phyloP scores from a whole-genome alignment of 495 filamentous ascomycete species.

The Cetradonia linearis region DNA sequence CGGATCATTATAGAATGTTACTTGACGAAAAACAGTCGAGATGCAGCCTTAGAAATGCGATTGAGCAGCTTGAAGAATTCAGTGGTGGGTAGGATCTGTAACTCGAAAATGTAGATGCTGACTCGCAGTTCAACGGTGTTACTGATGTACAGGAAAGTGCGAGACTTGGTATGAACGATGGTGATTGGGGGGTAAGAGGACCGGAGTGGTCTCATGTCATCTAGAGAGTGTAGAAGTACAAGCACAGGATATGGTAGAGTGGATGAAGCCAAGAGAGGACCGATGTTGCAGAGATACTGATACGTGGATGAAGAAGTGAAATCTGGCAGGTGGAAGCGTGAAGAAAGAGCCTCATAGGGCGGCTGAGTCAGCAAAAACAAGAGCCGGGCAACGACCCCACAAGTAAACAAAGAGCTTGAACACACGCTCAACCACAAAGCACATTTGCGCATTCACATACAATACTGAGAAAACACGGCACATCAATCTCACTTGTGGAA shows the following conservation, averaged over 20 bases:
- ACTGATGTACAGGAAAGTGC: not conserved
- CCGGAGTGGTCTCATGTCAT: not conserved
- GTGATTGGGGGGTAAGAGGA: not conserved
- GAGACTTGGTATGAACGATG: not conserved
- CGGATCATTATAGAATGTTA: not conserved
- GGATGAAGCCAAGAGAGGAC: not conserved
- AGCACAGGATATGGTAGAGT: not conserved
- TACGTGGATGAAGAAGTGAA: too few species aligned
- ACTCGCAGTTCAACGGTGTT: not conserved
- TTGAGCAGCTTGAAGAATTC: not conserved
- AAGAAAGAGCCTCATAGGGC: not conserved
- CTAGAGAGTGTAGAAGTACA: not conserved
- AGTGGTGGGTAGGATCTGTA: not conserved
- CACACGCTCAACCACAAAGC: not conserved
- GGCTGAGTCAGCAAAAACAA: constrained; percentile 10
- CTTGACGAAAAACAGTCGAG: not conserved
- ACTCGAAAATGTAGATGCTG: not conserved
- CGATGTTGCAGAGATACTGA: too few species aligned
- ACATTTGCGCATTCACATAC: not conserved
- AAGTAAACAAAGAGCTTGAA: constrained; percentile 16
- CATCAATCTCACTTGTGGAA: not conserved
- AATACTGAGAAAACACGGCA: not conserved
- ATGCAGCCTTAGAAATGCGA: not conserved
- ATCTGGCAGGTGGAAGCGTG: not conserved
- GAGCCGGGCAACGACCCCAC: not conserved